Conservation (phyloP, 2,329 filamentous ascomycete genomes). For the Exophiala aquamarina region DNA sequence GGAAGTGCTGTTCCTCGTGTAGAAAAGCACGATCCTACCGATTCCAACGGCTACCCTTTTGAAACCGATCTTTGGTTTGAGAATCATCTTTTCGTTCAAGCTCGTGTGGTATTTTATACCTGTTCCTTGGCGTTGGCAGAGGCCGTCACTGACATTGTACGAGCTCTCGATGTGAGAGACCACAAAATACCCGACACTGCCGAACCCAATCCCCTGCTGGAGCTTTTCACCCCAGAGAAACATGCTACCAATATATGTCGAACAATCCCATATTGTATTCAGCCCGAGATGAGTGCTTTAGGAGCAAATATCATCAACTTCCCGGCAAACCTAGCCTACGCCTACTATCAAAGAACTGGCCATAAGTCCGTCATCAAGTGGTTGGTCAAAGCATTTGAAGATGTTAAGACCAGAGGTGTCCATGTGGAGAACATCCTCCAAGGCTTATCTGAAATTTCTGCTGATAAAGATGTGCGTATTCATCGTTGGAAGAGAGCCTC, state of each 20-base stretch:
- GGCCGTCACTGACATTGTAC: conserved; percentile 16
- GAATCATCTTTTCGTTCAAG: conserved; percentile 25
- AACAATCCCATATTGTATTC: conserved; percentile 22
- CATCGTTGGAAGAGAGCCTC: conserved; percentile 12
- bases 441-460: conserved; percentile 1
- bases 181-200: conserved; percentile 7
- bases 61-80: conserved; percentile 22
- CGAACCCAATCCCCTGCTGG: conserved; percentile 2
- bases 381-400: conserved; percentile 15
- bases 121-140: conserved; percentile 19
- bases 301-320: conserved; percentile 26
- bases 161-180: conserved; percentile 8
- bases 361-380: conserved; percentile 14
- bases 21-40: conserved; percentile 16
- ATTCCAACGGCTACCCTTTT: conserved; percentile 22
- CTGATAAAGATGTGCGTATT: conserved; percentile 7
- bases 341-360: conserved; percentile 16
- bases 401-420: conserved; percentile 18
- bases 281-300: conserved; percentile 25
- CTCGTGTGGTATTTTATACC: conserved; percentile 23
- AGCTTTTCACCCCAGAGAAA: conserved; percentile 10
- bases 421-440: conserved; percentile 16
- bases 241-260: conserved; percentile 22
- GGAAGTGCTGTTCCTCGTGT: conserved; percentile 12
- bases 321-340: conserved; percentile 20